phyloP scores from a whole-genome alignment of 2,329 filamentous ascomycete species.

The Ambrosiella beaveri region DNA sequence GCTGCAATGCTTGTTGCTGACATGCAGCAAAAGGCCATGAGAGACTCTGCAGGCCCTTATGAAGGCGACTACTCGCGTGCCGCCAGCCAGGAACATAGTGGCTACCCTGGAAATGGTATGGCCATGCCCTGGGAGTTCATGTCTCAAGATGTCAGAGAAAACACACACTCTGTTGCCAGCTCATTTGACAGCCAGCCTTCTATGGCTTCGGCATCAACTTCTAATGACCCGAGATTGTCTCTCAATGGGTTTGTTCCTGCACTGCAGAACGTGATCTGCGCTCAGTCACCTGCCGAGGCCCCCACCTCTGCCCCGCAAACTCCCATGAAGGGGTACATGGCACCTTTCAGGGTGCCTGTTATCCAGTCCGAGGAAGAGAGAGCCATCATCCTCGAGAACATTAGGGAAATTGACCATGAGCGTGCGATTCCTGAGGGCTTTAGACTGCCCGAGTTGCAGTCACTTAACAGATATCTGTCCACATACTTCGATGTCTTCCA shows the following conservation, averaged over 20 bases:
- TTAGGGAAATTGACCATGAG: conserved; percentile 64
- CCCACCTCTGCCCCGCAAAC: conserved; percentile 26
- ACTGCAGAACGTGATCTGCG: conserved; percentile 56
- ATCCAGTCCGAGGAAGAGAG: conserved; percentile 72
- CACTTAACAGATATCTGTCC: conserved; percentile 79
- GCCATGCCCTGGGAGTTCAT: conserved; percentile 65
- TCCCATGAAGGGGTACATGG: conserved; percentile 15
- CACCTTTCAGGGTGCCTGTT: conserved; percentile 53
- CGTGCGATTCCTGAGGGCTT: conserved; percentile 75
- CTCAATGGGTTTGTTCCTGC: conserved; percentile 44
- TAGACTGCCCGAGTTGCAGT: conserved; percentile 62
- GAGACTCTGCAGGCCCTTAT: conserved; percentile 36
- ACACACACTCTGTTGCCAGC: conserved; percentile 53
- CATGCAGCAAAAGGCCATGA: conserved; percentile 81
- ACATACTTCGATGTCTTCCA: conserved; percentile 97
- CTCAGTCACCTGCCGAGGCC: conserved; percentile 40
- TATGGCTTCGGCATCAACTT: conserved; percentile 40
- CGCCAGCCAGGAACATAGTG: conserved; percentile 51
- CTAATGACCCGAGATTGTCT: conserved; percentile 43
- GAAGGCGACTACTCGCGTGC: conserved; percentile 48
- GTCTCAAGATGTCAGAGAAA: conserved; percentile 47
- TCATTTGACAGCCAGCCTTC: conserved; percentile 52
- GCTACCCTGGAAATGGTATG: conserved; percentile 67
- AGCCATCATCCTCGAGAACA: conserved; percentile 69
- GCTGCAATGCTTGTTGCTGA: conserved; percentile 98